Evolutionary conservation across 2,329 filamentous ascomycete species (phyloP).

Genomic region (Colletotrichum kahawae): DNA sequence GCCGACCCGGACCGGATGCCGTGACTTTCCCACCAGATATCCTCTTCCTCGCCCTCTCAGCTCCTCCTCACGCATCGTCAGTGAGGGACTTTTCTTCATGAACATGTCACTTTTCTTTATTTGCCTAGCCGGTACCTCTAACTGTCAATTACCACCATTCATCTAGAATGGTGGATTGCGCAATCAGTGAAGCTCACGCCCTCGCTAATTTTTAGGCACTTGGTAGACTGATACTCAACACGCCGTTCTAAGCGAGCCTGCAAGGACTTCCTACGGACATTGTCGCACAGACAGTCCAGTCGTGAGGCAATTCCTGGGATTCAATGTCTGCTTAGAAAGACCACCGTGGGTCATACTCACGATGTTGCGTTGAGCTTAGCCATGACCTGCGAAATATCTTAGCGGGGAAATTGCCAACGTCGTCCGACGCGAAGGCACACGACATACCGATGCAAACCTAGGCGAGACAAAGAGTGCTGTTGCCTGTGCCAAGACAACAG

Average conservation of each 20-base stretch:
- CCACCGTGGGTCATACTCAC: neutral
- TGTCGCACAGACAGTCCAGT: neutral
- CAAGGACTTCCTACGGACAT: neutral
- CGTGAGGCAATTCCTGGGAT: neutral
- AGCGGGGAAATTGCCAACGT: neutral
- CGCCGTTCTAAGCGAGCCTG: neutral
- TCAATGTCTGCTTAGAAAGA: neutral
- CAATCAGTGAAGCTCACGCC: neutral
- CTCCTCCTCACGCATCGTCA: neutral
- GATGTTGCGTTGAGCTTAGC: constrained; percentile 21
- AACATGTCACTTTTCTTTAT: neutral
- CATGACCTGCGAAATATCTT: constrained; percentile 32
- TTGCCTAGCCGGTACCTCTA: neutral
- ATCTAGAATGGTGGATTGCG: neutral
- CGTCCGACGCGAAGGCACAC: constrained; percentile 23
- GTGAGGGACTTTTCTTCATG: neutral
- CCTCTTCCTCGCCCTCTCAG: neutral
- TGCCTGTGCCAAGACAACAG: constrained; percentile 77
- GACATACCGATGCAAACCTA: constrained; percentile 74
- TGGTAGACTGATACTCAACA: neutral
- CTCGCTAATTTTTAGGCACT: neutral
- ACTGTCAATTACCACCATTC: neutral
- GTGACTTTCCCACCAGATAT: neutral
- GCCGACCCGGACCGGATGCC: neutral
- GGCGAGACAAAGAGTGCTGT: constrained; percentile 90